Evolutionary conservation across 805 yeast species (phyloP).

Genomic region (Candida maris): DNA sequence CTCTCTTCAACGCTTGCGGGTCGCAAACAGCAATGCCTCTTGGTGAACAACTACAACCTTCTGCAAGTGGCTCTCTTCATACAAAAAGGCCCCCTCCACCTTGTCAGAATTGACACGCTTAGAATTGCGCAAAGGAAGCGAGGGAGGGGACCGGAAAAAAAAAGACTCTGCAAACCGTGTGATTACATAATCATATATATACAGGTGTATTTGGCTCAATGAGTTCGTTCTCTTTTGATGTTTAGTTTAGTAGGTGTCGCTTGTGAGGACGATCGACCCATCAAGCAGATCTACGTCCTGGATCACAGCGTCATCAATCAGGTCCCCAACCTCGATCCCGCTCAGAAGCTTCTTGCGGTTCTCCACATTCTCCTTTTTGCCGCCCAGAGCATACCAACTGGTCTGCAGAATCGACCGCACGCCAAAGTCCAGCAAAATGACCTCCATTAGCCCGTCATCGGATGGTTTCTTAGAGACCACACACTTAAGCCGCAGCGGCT

Average conservation of each 20-base stretch:
- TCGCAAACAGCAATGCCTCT: no score
- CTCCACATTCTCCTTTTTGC: conserved; percentile 13
- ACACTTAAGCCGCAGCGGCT: conserved; percentile 37
- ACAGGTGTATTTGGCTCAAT: no score
- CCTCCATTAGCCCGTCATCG: conserved; percentile 33
- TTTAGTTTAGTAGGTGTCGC: conserved; percentile 19
- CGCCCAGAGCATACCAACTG: conserved; percentile 25
- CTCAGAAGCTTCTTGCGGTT: conserved; percentile 19
- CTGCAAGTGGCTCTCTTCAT: no score
- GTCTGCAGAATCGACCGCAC: conserved; percentile 27
- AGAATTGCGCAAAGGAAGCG: no score
- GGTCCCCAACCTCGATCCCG: conserved; percentile 42
- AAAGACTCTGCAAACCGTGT: no score
- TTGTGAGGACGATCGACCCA: conserved; percentile 35
- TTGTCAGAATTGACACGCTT: no score
- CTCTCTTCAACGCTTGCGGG: no score
- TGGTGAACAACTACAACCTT: no score
- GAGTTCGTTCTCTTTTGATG: no score
- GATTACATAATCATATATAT: no score
- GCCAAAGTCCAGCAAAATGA: conserved; percentile 30
- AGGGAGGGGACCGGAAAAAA: no score
- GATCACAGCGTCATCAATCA: conserved; percentile 36
- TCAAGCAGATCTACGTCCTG: conserved; percentile 42
- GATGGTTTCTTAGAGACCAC: conserved; percentile 41
- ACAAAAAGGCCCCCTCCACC: no score